Conservation (phyloP, 2,329 filamentous ascomycete species). For the Cladobotryum protrusum region DNA sequence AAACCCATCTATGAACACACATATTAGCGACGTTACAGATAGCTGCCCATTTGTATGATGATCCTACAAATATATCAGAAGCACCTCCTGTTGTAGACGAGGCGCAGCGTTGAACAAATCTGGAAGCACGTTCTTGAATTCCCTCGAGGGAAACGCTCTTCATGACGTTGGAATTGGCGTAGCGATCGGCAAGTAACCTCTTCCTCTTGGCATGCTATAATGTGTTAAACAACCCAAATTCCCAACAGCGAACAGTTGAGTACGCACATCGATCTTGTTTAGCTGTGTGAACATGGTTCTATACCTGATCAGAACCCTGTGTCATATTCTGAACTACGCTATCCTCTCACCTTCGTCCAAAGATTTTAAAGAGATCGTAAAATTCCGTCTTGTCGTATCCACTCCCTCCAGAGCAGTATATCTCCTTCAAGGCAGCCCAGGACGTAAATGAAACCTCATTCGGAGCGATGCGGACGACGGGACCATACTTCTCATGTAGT, state of each 20-base stretch:
- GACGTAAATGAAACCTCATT: conserved; percentile 56
- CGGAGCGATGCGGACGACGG: conserved; percentile 51
- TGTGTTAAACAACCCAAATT: conserved; percentile 1
- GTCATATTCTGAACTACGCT: background rate
- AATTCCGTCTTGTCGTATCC: conserved; percentile 62
- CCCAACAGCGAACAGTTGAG: background rate
- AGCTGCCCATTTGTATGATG: background rate
- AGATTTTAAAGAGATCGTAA: conserved; percentile 55
- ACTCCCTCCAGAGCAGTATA: conserved; percentile 55
- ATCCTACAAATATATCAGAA: conserved; percentile 55
- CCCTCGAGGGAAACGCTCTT: conserved; percentile 47
- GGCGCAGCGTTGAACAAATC: conserved; percentile 49
- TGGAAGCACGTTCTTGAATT: conserved; percentile 49
- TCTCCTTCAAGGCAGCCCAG: conserved; percentile 51
- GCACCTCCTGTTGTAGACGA: conserved; percentile 34
- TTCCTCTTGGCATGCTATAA: conserved; percentile 56
- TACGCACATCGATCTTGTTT: conserved; percentile 45
- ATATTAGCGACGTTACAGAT: conserved; percentile 10
- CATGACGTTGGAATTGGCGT: conserved; percentile 63
- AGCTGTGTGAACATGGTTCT: conserved; percentile 57
- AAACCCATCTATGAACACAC: conserved; percentile 23
- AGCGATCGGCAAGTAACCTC: conserved; percentile 58
- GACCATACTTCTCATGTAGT: conserved; percentile 50
- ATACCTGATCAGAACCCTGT: background rate
- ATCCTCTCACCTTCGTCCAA: conserved; percentile 43